phyloP scores from a whole-genome alignment of 176 grass and related monocot genomes.

The Carex pumila region DNA sequence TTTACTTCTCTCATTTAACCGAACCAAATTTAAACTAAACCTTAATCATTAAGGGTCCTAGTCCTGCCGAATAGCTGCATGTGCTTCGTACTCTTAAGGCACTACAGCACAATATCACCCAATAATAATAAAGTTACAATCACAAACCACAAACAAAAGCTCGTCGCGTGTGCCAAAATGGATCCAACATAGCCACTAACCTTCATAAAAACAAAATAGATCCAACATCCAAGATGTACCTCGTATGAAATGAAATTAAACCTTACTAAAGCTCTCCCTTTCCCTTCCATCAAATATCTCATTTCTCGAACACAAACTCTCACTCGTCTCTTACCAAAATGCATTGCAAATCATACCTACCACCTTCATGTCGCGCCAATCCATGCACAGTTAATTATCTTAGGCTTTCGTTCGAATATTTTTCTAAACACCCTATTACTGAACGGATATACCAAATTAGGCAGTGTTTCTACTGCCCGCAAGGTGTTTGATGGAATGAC shows the following conservation, averaged over 20 bases:
- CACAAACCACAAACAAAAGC: no score
- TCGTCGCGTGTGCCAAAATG: no score
- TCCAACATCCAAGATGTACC: neutral
- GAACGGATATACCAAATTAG: conserved; percentile 41
- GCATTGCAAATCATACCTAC: conserved; percentile 36
- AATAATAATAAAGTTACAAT: no score
- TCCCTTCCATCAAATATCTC: neutral
- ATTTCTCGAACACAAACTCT: conserved; percentile 16
- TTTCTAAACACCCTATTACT: conserved; percentile 52
- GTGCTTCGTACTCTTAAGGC: no score
- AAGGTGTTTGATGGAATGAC: conserved; percentile 51
- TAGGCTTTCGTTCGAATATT: neutral
- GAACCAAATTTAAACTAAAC: no score
- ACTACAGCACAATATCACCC: no score
- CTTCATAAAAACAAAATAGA: no score
- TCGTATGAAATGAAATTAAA: neutral
- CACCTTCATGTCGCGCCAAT: conserved; percentile 22
- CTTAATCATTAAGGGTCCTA: no score
- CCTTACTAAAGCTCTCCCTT: neutral
- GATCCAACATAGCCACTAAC: no score
- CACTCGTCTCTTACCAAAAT: conserved; percentile 36
- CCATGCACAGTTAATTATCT: conserved; percentile 35
- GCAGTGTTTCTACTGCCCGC: conserved; percentile 22
- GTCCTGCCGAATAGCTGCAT: no score
- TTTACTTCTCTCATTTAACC: no score